Percentiles rank a stretch among this genome's conserved stretches.
Evolutionary conservation across 345 rosid species (phyloP).

Genomic region (Eucalyptus coolabah): DNA sequence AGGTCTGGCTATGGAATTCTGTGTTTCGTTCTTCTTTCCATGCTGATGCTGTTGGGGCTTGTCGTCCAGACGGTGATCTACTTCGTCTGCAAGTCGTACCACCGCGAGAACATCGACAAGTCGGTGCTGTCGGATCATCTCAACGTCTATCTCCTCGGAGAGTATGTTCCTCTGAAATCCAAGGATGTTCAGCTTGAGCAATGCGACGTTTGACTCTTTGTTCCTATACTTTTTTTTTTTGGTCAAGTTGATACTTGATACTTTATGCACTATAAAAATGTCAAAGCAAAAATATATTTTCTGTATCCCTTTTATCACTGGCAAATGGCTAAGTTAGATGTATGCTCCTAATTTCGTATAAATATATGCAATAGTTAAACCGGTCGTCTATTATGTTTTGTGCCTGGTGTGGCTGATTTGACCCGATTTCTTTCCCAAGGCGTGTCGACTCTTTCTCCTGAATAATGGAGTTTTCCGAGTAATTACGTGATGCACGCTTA

Average conservation of each 20-base stretch:
- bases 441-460: neutral
- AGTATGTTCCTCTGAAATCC: conserved; percentile 33
- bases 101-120: conserved; percentile 28
- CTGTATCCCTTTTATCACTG: neutral
- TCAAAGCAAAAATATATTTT: neutral
- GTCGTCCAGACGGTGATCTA: conserved; percentile 38
- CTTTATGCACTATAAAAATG: neutral
- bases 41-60: conserved; percentile 17
- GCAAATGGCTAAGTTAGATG: neutral
- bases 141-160: conserved; percentile 34
- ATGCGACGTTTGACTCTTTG: neutral
- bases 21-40: conserved; percentile 14
- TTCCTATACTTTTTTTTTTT: neutral
- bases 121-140: conserved; percentile 43
- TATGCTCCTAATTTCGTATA: neutral
- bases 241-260: neutral
- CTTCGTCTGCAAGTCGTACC: conserved; percentile 52
- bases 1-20: conserved; percentile 17
- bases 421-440: neutral
- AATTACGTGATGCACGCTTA: neutral
- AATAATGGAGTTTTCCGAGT: neutral
- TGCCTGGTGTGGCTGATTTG: neutral
- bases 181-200: conserved; percentile 39
- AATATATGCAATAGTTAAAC: neutral
- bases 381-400: neutral